phyloP scores from a whole-genome alignment of 202 grass and related monocot species.

The Setaria italica region DNA sequence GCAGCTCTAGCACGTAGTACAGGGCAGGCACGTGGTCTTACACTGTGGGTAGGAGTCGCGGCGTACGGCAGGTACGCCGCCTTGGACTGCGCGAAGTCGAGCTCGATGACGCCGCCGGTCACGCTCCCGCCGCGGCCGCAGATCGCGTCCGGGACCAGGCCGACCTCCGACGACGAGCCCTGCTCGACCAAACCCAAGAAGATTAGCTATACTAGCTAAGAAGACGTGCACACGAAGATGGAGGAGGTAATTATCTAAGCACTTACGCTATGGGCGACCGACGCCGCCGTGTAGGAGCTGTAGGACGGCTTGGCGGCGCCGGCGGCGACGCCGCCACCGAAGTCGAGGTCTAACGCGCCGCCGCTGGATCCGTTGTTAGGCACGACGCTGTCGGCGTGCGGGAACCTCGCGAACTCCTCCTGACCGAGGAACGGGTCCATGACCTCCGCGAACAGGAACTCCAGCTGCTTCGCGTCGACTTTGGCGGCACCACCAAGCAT shows the following conservation, averaged over 20 bases:
- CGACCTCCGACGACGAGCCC: slow-evolving; percentile 79
- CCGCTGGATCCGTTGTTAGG: slow-evolving; percentile 22
- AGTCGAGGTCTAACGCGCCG: slow-evolving; percentile 41
- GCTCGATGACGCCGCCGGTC: slow-evolving; percentile 50
- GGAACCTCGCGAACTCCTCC: slow-evolving; percentile 51
- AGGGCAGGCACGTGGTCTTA: slow-evolving; percentile 15
- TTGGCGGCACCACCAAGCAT: slow-evolving; percentile 6
- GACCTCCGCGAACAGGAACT: slow-evolving; percentile 52
- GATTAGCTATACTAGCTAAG: neutral
- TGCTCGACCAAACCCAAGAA: slow-evolving; percentile 29
- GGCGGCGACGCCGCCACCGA: neutral
- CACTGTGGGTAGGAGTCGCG: slow-evolving; percentile 48
- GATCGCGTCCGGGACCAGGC: slow-evolving; percentile 68
- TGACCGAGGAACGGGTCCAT: slow-evolving; percentile 66
- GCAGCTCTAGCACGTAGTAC: neutral
- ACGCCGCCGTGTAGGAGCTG: slow-evolving; percentile 60
- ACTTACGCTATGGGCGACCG: slow-evolving; percentile 71
- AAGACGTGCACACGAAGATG: neutral
- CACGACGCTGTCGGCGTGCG: slow-evolving; percentile 53
- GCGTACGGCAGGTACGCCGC: slow-evolving; percentile 43
- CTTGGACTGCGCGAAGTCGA: slow-evolving; percentile 61
- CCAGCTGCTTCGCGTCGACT: slow-evolving; percentile 38
- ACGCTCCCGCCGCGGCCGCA: slow-evolving; percentile 38
- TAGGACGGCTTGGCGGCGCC: slow-evolving; percentile 55
- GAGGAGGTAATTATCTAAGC: neutral